A percentile compares a stretch with the other conserved stretches of the same genome.
These are phyloP conservation scores for Ophiocordyceps camponoti-floridani DNA, from an alignment of 2,329 filamentous ascomycete genomes.

Conservation along the genomic window DNA sequence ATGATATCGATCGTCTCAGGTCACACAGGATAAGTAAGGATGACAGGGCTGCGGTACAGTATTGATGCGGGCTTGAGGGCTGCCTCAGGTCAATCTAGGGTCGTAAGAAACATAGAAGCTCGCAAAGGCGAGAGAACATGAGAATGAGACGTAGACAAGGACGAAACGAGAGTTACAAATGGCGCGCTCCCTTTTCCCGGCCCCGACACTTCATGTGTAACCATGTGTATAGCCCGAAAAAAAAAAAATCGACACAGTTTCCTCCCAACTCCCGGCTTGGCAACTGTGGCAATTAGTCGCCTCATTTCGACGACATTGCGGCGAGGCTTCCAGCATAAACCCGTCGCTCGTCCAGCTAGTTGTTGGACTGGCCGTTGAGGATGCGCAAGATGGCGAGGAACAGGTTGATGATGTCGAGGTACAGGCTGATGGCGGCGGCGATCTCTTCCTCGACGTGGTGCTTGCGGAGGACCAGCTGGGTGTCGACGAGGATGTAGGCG, in stretches of 20 bases:
- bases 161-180: neutral
- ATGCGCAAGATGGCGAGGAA: conserved; percentile 93
- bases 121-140: neutral
- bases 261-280: neutral
- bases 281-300: neutral
- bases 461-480: conserved; percentile 84
- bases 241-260: neutral
- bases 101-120: neutral
- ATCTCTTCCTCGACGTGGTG: conserved; percentile 98
- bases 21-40: neutral
- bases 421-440: conserved; percentile 82
- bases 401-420: conserved; percentile 91
- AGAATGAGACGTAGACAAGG: neutral
- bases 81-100: neutral
- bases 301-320: too few species aligned
- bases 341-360: conserved; percentile 27
- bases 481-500: conserved; percentile 89
- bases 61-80: neutral
- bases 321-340: neutral
- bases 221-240: neutral
- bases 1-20: too few species aligned
- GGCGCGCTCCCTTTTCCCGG: neutral
- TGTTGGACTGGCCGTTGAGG: conserved; percentile 87
- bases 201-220: neutral
- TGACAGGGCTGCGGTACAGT: neutral